These are phyloP conservation scores for Ramularia endophylla DNA, from an alignment of 2,329 filamentous ascomycete species.

Conservation along the genomic window DNA sequence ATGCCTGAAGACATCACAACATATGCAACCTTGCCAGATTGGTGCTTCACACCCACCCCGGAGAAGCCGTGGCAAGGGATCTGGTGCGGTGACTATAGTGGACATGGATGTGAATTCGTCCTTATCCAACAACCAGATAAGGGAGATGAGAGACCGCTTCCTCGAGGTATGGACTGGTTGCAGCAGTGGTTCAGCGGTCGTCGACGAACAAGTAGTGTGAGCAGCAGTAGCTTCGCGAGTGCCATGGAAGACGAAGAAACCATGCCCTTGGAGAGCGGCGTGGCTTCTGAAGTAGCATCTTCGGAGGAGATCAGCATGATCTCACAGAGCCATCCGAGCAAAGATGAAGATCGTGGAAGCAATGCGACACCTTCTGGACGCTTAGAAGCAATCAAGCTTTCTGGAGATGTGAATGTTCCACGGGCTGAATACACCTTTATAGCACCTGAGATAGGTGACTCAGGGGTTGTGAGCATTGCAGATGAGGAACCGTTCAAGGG, in stretches of 20 bases:
- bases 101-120: constrained; percentile 84
- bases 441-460: constrained; percentile 66
- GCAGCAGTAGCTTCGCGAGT: constrained; percentile 17
- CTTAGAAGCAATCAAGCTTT: constrained; percentile 82
- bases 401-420: constrained; percentile 84
- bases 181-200: constrained; percentile 26
- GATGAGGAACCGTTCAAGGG: constrained; percentile 66
- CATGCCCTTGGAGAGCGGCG: constrained; percentile 26
- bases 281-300: constrained; percentile 26
- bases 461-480: constrained; percentile 58
- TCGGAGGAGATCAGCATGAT: constrained; percentile 27
- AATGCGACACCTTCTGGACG: constrained; percentile 54
- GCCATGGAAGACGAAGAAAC: constrained; percentile 14
- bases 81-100: constrained; percentile 85
- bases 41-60: constrained; percentile 71
- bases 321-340: not conserved
- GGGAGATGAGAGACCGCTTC: constrained; percentile 33
- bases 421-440: constrained; percentile 79
- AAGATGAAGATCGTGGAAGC: not conserved
- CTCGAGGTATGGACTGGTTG: constrained; percentile 31
- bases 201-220: constrained; percentile 15
- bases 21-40: constrained; percentile 67
- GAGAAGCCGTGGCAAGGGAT: constrained; percentile 83
- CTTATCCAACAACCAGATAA: constrained; percentile 69
- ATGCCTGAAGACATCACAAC: constrained; percentile 52